Evolutionary conservation across 176 grass and related monocot genomes (phyloP), one percentile per base, ranked within the genome.

Genomic region (Thinopyrum elongatum): DNA sequence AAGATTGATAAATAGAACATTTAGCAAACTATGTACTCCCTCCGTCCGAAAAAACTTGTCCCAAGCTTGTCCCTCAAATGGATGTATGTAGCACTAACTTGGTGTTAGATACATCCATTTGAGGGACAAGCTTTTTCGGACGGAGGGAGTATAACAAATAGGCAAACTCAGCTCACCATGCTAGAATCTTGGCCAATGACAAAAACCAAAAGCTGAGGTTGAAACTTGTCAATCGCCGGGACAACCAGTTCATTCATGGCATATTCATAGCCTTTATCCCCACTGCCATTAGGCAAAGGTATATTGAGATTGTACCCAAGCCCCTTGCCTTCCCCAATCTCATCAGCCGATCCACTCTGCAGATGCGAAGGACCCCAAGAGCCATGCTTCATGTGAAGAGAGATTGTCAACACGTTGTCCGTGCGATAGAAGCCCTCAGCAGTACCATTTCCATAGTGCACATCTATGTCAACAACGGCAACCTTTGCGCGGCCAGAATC

Each of bases 281-380:
- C 97, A 65, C 92, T 96, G 29, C 97, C 97, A 91, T 94, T 98
- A 34, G 94, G 97, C 75, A 98, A 92, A 55, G 94, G 97, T 81
- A 98, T 91, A 84, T 98, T 98, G 31, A 95, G 85, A 90, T 95
- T 98, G 82, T 91, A 95, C 22, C 97, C 94, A 81, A 91, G 85
- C 29, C 97, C 96, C 33, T 55, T 88, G 49, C 90, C 94, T 82
- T 92, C 90, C 58, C 97, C 97, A 61, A 90, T 74, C 86, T 98
- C 97, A 49, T 96, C 84, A 10, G 82, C 60, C 1, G 72, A 92
- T 41, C 94, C 97, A 64, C 79, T 90, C 59, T 91, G 97, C 0
- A 82, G 97, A 71, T 98, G 88, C 11, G 94, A 94, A 6, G 86
- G 84, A 15, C 96, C 96, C 93, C 96, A 98, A 7, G 96, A 92